Conservation (phyloP, 2,329 filamentous ascomycete genomes). For the Colletotrichum sp. region DNA sequence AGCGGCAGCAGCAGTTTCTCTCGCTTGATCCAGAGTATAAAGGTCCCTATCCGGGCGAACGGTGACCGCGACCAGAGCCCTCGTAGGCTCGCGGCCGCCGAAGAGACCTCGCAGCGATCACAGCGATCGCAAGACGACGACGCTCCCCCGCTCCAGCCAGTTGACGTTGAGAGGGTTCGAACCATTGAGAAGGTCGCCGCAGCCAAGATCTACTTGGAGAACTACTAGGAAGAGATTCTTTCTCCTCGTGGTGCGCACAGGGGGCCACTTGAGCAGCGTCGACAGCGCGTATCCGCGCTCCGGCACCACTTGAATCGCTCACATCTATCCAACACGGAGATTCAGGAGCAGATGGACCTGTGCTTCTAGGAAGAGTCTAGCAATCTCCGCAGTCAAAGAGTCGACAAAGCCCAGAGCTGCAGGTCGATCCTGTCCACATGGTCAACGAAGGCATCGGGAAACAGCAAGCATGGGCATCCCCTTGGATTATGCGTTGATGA, state of each 20-base stretch:
- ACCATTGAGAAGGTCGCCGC: slow-evolving; percentile 82
- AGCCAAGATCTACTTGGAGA: slow-evolving; percentile 87
- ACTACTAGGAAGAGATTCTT: slow-evolving; percentile 77
- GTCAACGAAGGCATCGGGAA: neutral
- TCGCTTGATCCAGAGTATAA: neutral
- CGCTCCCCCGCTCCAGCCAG: neutral
- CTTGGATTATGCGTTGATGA: slow-evolving; percentile 42
- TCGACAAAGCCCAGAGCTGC: neutral
- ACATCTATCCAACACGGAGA: slow-evolving; percentile 45
- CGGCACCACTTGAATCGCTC: slow-evolving; percentile 66
- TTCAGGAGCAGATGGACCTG: slow-evolving; percentile 37
- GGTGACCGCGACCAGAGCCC: neutral
- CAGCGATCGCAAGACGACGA: neutral
- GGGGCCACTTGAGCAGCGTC: slow-evolving; percentile 65
- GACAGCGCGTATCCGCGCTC: slow-evolving; percentile 64
- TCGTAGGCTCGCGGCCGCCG: neutral
- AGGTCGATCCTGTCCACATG: neutral
- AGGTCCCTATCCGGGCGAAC: neutral
- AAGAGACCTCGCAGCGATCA: neutral
- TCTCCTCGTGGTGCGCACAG: slow-evolving; percentile 26
- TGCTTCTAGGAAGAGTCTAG: slow-evolving; percentile 69
- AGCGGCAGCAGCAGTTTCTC: neutral
- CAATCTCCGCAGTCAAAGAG: slow-evolving; percentile 2
- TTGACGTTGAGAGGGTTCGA: slow-evolving; percentile 26
- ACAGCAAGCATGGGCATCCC: neutral